phyloP scores from a whole-genome alignment of 768 basidiomycete genomes.

The Leccinum subtestaceum region DNA sequence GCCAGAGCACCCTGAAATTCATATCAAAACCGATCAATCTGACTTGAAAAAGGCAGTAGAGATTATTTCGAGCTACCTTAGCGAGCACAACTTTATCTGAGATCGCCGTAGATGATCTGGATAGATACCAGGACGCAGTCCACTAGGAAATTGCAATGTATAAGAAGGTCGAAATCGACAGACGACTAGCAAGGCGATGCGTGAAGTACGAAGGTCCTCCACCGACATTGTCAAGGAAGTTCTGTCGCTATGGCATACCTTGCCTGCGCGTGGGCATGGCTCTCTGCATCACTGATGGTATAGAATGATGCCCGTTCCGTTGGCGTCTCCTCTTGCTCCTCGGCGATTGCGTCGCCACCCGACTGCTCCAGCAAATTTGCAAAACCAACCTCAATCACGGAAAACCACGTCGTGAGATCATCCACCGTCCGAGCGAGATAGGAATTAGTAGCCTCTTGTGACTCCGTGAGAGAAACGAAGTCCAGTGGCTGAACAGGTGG shows the following conservation, averaged over 20 bases:
- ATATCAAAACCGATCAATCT: conserved; percentile 83
- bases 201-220: conserved; percentile 2
- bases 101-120: conserved; percentile 16
- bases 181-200: conserved; percentile 16
- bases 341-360: conserved; percentile 53
- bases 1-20: conserved; percentile 82
- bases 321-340: conserved; percentile 54
- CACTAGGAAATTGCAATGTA: conserved; percentile 14
- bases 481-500: conserved; percentile 66
- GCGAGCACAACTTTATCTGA: conserved; percentile 57
- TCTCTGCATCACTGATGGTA: conserved; percentile 7
- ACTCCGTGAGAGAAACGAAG: conserved; percentile 52
- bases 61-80: conserved; percentile 77
- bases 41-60: conserved; percentile 77
- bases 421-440: conserved; percentile 75
- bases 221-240: conserved; percentile 13
- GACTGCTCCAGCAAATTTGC: conserved; percentile 58
- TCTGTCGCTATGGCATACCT: conserved; percentile 18
- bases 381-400: conserved; percentile 70
- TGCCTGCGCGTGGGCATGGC: conserved; percentile 6
- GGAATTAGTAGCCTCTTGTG: conserved; percentile 55
- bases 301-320: conserved; percentile 21
- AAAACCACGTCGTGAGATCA: conserved; percentile 74
- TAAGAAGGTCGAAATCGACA: conserved; percentile 15
- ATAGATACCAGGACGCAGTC: conserved; percentile 11